Conservation (phyloP, 495 filamentous ascomycete genomes). For the Aspergillus saccharolyticus region DNA sequence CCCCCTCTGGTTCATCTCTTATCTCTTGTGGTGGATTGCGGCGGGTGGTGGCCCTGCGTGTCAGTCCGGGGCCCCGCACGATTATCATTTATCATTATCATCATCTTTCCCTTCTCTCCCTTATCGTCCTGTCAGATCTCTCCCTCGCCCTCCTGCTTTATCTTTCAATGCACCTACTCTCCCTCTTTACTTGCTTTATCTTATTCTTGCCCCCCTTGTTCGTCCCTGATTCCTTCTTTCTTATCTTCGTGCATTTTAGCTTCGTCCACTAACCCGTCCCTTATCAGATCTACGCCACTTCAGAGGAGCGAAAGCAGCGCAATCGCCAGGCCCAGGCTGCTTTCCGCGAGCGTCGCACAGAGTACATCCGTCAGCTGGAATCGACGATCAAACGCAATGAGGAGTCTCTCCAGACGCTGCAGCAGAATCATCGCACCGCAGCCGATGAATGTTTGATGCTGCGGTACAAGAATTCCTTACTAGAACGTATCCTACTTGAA, state of each 20-base stretch:
- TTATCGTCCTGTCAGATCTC: slow-evolving; percentile 15
- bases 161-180: slow-evolving; percentile 27
- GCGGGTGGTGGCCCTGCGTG: neutral
- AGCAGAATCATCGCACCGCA: slow-evolving; percentile 88
- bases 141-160: slow-evolving; percentile 14
- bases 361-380: slow-evolving; percentile 99
- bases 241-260: slow-evolving; percentile 1
- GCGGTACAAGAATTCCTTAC: slow-evolving; percentile 93
- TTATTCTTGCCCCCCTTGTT: neutral
- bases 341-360: slow-evolving; percentile 91
- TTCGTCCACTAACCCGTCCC: slow-evolving; percentile 13
- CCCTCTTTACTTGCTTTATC: slow-evolving; percentile 1
- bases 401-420: slow-evolving; percentile 81
- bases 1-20: slow-evolving; percentile 2
- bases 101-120: slow-evolving; percentile 7
- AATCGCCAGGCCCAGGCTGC: slow-evolving; percentile 97
- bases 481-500: slow-evolving; percentile 91
- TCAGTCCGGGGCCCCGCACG: slow-evolving; percentile 24
- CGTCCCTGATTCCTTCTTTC: slow-evolving; percentile 5
- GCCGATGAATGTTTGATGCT: slow-evolving; percentile 98
- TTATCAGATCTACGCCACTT: slow-evolving; percentile 89
- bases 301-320: slow-evolving; percentile 95
- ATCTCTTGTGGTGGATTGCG: neutral
- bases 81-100: slow-evolving; percentile 23
- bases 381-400: slow-evolving; percentile 97